phyloP scores from a whole-genome alignment of 345 rosid genomes.

The Psidium friedrichsthalianum region DNA sequence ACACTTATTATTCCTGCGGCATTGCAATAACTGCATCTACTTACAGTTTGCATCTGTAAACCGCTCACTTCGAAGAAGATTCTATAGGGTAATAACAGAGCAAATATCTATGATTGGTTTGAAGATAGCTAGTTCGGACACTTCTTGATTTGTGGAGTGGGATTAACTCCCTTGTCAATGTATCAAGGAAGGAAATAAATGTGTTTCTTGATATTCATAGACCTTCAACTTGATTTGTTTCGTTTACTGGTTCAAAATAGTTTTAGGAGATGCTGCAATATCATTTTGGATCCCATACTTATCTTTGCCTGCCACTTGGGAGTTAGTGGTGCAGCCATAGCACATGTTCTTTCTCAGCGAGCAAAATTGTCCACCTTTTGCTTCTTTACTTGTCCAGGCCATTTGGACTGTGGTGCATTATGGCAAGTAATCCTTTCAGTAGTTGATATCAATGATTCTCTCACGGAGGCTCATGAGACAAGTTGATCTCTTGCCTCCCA shows the following conservation, averaged over 20 bases:
- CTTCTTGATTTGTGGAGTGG: background rate
- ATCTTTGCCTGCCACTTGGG: background rate
- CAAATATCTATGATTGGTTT: too few relatives aligned
- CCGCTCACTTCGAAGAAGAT: too few relatives aligned
- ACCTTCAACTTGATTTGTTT: background rate
- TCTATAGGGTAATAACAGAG: too few relatives aligned
- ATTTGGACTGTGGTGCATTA: too few relatives aligned
- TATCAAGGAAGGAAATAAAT: background rate
- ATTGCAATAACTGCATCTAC: background rate
- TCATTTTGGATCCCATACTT: too few relatives aligned
- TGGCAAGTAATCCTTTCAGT: too few relatives aligned
- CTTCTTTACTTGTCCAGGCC: too few relatives aligned
- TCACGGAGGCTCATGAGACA: too few relatives aligned
- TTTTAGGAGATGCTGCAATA: too few relatives aligned
- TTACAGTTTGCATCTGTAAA: background rate
- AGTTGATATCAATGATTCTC: too few relatives aligned
- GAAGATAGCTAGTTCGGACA: too few relatives aligned
- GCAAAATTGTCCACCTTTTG: background rate
- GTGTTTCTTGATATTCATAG: background rate
- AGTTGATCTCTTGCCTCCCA: too few relatives aligned
- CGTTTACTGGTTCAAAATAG: background rate
- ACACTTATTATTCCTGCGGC: background rate
- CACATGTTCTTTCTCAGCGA: background rate
- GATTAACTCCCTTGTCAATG: background rate
- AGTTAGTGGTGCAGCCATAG: fast-evolving